These are phyloP conservation scores for Claviceps sp. DNA, from an alignment of 2,329 filamentous ascomycete genomes.

Conservation along the genomic window DNA sequence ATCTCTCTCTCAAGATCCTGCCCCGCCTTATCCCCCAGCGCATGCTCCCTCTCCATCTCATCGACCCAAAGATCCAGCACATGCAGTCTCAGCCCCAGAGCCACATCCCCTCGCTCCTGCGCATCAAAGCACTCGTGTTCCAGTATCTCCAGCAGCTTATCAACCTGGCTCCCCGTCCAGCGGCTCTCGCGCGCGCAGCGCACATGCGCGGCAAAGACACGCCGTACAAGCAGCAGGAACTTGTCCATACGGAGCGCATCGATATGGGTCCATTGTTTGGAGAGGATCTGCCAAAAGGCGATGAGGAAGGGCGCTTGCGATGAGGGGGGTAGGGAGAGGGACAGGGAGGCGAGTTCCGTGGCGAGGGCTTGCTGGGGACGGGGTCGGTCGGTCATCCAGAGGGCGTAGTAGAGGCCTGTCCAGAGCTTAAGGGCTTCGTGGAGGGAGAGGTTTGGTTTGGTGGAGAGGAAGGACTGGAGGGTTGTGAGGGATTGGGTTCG, in stretches of 20 bases:
- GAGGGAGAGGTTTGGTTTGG: conserved; percentile 43
- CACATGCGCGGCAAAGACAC: conserved; percentile 63
- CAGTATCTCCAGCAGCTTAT: conserved; percentile 16
- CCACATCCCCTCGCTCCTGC: conserved; percentile 40
- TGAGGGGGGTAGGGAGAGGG: conserved; percentile 37
- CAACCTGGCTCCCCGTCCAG: conserved; percentile 18
- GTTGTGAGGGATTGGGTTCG: conserved; percentile 66
- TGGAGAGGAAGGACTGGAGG: conserved; percentile 63
- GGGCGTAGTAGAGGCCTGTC: conserved; percentile 87
- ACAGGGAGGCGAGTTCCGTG: conserved; percentile 58
- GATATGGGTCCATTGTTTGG: conserved; percentile 58
- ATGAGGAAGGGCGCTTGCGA: conserved; percentile 36
- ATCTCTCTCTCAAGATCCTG: not conserved
- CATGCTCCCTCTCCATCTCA: conserved; percentile 62
- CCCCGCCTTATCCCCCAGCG: conserved; percentile 21
- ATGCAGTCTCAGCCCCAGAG: conserved; percentile 77
- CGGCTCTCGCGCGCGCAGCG: conserved; percentile 24
- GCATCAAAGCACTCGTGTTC: conserved; percentile 20
- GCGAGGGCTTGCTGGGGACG: conserved; percentile 77
- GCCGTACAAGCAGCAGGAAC: conserved; percentile 72
- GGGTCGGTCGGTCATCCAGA: conserved; percentile 89
- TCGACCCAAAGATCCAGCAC: conserved; percentile 85
- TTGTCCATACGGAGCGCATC: conserved; percentile 80
- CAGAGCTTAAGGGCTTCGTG: conserved; percentile 77
- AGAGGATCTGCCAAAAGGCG: conserved; percentile 60